A percentile compares a stretch with the other conserved stretches of the same genome.
Evolutionary conservation across 2,329 filamentous ascomycete genomes (phyloP).

Genomic region (Colletotrichum sp.): DNA sequence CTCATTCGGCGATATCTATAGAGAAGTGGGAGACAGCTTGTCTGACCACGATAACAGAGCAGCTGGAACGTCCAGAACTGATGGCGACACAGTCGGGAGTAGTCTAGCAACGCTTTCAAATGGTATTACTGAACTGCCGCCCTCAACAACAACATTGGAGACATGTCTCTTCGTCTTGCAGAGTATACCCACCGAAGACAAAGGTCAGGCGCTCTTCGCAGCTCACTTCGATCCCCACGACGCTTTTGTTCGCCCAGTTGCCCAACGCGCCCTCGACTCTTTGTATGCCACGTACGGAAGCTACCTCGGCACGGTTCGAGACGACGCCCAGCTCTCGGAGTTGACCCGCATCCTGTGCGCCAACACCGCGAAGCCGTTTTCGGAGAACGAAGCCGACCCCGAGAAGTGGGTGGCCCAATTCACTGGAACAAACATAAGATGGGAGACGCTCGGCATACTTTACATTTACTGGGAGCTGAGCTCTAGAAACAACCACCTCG

Average conservation of each 20-base stretch:
- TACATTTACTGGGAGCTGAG: constrained; percentile 23
- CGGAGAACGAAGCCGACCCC: constrained; percentile 7
- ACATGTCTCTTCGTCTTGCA: constrained; percentile 42
- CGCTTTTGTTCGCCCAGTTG: constrained; percentile 22
- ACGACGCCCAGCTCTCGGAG: constrained; percentile 2
- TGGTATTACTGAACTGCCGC: neutral
- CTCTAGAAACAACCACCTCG: neutral
- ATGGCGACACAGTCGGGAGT: constrained; percentile 2
- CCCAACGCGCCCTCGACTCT: constrained; percentile 6
- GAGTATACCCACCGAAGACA: constrained; percentile 30
- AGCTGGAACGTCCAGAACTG: neutral
- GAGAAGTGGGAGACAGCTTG: constrained; percentile 44
- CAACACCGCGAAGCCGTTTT: constrained; percentile 17
- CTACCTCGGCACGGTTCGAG: constrained; percentile 21
- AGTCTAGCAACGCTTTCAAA: constrained; percentile 10
- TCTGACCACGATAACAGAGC: constrained; percentile 12
- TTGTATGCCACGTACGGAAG: constrained; percentile 23
- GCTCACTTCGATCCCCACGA: constrained; percentile 22
- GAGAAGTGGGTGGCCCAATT: constrained; percentile 16
- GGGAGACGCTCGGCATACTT: constrained; percentile 19
- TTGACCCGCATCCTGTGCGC: constrained; percentile 27
- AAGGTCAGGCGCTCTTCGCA: constrained; percentile 12
- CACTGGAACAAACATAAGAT: neutral
- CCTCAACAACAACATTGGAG: constrained; percentile 27
- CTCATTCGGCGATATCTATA: constrained; percentile 45